Conservation (phyloP, 768 basidiomycete species). For the Lyophyllum shimeji region DNA sequence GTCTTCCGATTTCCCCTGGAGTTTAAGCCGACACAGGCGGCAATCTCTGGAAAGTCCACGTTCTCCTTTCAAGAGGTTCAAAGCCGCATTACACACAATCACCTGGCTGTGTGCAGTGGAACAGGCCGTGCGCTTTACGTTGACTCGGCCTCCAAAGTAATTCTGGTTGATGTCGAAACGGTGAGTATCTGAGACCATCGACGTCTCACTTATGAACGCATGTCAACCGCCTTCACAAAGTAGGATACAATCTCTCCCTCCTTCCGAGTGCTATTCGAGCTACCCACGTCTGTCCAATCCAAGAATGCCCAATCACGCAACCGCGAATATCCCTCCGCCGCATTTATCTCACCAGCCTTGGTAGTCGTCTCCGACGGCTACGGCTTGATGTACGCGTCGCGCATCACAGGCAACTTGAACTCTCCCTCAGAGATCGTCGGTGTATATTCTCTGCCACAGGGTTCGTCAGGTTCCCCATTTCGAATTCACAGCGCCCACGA, state of each 20-base stretch:
- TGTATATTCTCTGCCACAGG: conserved; percentile 45
- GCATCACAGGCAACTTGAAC: conserved; percentile 31
- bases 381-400: conserved; percentile 65
- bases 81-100: conserved; percentile 83
- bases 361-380: conserved; percentile 68
- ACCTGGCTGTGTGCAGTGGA: conserved; percentile 53
- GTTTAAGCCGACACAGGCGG: conserved; percentile 58
- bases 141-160: conserved; percentile 60
- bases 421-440: conserved; percentile 47
- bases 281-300: conserved; percentile 53
- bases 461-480: conserved; percentile 37
- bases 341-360: conserved; percentile 48
- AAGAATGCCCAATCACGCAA: conserved; percentile 40
- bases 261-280: conserved; percentile 56
- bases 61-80: conserved; percentile 82
- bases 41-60: conserved; percentile 57
- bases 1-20: conserved; percentile 53
- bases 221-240: conserved; percentile 26
- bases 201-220: not conserved
- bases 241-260: conserved; percentile 53
- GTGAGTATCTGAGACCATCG: conserved; percentile 40
- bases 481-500: conserved; percentile 27
- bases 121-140: conserved; percentile 61
- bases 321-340: conserved; percentile 74
- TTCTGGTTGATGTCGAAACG: conserved; percentile 54